A percentile compares a stretch with the other conserved stretches of the same genome.
phyloP scores from a whole-genome alignment of 495 filamentous ascomycete species.

The Trichoderma parareesei region DNA sequence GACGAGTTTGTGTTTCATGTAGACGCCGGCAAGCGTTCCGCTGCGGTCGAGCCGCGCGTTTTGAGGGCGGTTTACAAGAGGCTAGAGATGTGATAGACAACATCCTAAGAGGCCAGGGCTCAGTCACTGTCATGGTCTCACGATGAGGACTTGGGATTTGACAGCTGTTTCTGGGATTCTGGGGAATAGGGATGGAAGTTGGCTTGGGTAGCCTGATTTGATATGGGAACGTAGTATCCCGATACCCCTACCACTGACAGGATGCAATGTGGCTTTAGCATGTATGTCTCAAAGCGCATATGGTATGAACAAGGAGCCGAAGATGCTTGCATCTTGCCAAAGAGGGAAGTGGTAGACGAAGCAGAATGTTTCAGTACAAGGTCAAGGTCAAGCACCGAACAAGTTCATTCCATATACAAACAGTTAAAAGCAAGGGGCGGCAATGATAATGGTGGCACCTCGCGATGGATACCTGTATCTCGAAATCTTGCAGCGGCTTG shows the following conservation, averaged over 20 bases:
- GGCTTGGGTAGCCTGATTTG: no score
- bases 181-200: no score
- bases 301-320: no score
- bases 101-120: background rate
- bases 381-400: background rate
- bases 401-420: background rate
- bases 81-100: background rate
- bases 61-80: background rate
- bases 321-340: no score
- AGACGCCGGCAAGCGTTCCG: background rate
- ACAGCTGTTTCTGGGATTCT: no score
- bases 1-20: conserved; percentile 2
- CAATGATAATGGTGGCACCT: background rate
- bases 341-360: no score
- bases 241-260: no score
- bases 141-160: no score
- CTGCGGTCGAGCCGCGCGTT: background rate
- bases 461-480: background rate
- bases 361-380: no score
- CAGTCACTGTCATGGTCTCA: background rate
- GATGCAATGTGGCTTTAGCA: no score
- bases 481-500: background rate
- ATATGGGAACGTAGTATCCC: no score
- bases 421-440: background rate
- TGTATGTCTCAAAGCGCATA: no score